Base-by-base conservation (phyloP, 306 rosid species). In the Glycine tomentella region DNA sequence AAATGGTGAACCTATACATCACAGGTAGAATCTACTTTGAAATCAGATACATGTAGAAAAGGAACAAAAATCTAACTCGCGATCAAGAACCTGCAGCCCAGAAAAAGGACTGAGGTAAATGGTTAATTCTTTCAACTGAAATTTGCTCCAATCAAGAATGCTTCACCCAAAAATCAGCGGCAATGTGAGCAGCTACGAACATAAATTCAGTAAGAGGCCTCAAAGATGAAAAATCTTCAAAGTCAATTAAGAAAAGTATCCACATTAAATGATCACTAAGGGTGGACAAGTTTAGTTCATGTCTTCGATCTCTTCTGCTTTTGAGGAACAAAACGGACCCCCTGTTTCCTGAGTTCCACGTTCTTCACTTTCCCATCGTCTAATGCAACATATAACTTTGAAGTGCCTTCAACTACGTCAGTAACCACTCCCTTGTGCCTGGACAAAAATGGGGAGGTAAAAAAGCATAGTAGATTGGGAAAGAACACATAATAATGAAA, bases 371-470 rank as follows among this genome's bases (percentile, higher is more conserved):
- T 85, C 71, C 93, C 92, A 6, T 96, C 97, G 40, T 93, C 99
- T 8, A 90, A 81, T 74, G 92, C 89, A 57, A 93, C 97, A n/a
- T 92, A 75, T 63, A 93, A 61, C 38, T 87, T 84, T 4, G 97
- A 81, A 6, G 97, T 75, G 68, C 97, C 98, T 63, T 92, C 97
- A 13, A 87, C 83, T 58, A 86, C 67, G 33, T 90, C 86, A 3
- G 94, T 86, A 61, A 96, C 97, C 80, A 84, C 87, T 67, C 98
- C 99, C 86, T 87, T 90, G 71, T 92, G 97, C 99, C 99, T 96
- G 91, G 44, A 87, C 33, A 76, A 49, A 68, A 36, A 55, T 14
- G 70, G 34, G 67, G 58, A 48, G 12, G 74, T 69, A 4, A 79
- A 9, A 73, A 34, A 8, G 33, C 38, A 12, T 25, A 33, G 31